Base-by-base conservation (phyloP, 1,284 basidiomycete species). In the Ustilago bromivora region DNA sequence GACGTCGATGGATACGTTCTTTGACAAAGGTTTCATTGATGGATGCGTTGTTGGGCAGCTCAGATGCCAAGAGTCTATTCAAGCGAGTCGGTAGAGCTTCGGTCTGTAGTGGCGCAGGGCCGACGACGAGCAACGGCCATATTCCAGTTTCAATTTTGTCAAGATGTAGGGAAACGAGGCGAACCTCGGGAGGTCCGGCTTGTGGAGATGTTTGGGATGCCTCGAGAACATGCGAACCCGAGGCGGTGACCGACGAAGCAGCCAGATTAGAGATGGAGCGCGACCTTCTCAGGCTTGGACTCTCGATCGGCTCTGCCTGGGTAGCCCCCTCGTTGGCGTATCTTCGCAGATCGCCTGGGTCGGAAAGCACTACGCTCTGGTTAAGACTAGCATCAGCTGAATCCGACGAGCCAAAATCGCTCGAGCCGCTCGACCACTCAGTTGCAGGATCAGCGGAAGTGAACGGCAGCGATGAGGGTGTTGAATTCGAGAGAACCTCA, bases 81-180 rank as follows among this genome's bases (percentile, higher is more conserved):
- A 71, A 31, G 19, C 62, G 69, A 15, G 51, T 12, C 13, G 74
- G 36, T 19, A 76, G 51, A 5, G 56, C 3, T 3, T 49, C 55
- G 13, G 35, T 58, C 10, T 66, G 75, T 31, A 80, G 17, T 0
- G 78, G 78, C 11, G 78, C 78, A 10, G 78, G 78, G 0, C 78
- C 78, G 0, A 75, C 57, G 15, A 78, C 76, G 4, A 80, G 59
- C 11, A 80, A 43, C 1, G 78, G 78, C 78, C 78, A 80, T 32
- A 80, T 80, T 17, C 72, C 78, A 13, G 78, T 54, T 12, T 74
- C 68, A 28, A 80, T 35, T 72, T 80, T 80, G 60, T 80, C 75
- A 2, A 80, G 61, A 54, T 78, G 76, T 15, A 80, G 35, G 0
- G 78, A 78, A 23, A 80, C 75, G 2, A 80, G 75, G 28, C 78